Evolutionary conservation across 2,329 filamentous ascomycete species (phyloP).

Genomic region (Dothideomycetidae sp.): DNA sequence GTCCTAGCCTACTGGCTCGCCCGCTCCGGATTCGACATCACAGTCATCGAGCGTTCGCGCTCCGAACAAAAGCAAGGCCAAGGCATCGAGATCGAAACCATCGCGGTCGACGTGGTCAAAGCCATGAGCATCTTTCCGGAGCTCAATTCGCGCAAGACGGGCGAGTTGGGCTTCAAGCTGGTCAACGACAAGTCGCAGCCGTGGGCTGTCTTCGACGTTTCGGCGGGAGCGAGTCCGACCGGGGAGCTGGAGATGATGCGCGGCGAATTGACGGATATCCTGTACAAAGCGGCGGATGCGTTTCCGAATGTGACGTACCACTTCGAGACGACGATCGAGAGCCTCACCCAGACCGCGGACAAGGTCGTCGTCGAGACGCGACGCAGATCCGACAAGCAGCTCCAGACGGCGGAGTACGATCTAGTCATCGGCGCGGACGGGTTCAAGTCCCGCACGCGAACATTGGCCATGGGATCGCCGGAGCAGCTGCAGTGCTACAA

Average conservation of each 20-base stretch:
- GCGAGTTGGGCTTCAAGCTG: constrained; percentile 17
- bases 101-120: constrained; percentile 28
- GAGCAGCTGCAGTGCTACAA: too few species aligned
- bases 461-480: constrained; percentile 15
- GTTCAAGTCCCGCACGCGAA: constrained; percentile 15
- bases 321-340: constrained; percentile 13
- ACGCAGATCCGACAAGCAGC: neutral
- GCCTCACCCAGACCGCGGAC: constrained; percentile 9
- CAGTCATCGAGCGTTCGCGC: constrained; percentile 31
- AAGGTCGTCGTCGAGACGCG: too few species aligned
- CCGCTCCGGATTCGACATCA: constrained; percentile 23
- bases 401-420: constrained; percentile 13
- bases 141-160: constrained; percentile 26
- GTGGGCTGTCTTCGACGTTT: constrained; percentile 4
- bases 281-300: constrained; percentile 22
- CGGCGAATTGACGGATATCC: constrained; percentile 34
- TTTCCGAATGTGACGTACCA: constrained; percentile 14
- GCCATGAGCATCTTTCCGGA: constrained; percentile 27
- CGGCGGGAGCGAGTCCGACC: neutral
- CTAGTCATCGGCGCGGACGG: constrained; percentile 19
- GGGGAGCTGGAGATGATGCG: constrained; percentile 38
- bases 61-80: constrained; percentile 28
- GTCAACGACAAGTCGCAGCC: too few species aligned
- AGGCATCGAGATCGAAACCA: constrained; percentile 32
- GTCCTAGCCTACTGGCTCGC: constrained; percentile 24